phyloP scores from a whole-genome alignment of 73 alveolate genomes.

The Diophrys appendiculata region DNA sequence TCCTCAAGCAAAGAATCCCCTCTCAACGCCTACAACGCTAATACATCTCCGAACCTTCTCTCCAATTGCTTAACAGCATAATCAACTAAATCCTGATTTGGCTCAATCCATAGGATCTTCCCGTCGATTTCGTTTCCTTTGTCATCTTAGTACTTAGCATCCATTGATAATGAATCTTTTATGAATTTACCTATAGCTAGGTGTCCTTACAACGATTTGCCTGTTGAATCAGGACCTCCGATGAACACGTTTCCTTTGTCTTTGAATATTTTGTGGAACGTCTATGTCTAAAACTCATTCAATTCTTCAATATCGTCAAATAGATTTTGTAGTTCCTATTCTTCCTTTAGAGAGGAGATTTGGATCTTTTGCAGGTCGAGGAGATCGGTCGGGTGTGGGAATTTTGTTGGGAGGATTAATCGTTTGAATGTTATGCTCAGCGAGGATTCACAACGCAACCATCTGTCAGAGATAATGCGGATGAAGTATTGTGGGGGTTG shows the following conservation, averaged over 20 bases:
- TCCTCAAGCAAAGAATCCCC: slow-evolving; percentile 39
- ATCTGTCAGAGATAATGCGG: slow-evolving; percentile 91
- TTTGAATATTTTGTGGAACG: slow-evolving; percentile 74
- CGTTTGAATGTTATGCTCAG: slow-evolving; percentile 96
- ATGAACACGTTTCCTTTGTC: slow-evolving; percentile 90
- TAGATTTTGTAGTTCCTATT: slow-evolving; percentile 62
- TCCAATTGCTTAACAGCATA: slow-evolving; percentile 48
- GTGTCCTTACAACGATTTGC: slow-evolving; percentile 82
- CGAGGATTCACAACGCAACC: slow-evolving; percentile 93
- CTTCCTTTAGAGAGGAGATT: slow-evolving; percentile 72
- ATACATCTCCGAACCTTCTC: slow-evolving; percentile 40
- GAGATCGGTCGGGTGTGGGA: slow-evolving; percentile 79
- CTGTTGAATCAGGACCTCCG: slow-evolving; percentile 92
- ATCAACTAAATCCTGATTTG: slow-evolving; percentile 51
- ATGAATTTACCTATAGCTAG: slow-evolving; percentile 85
- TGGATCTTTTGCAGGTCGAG: slow-evolving; percentile 70
- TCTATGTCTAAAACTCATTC: slow-evolving; percentile 91
- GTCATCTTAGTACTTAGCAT: too few relatives aligned
- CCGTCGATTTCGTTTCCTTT: slow-evolving; percentile 55
- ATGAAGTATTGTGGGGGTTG: slow-evolving; percentile 98
- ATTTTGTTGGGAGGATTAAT: slow-evolving; percentile 98
- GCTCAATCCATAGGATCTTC: slow-evolving; percentile 72
- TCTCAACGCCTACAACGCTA: slow-evolving; percentile 45
- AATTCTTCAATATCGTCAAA: slow-evolving; percentile 67
- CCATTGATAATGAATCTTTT: slow-evolving; percentile 45